phyloP scores from a whole-genome alignment of 2,329 filamentous ascomycete genomes.

The Aulographum hederae region DNA sequence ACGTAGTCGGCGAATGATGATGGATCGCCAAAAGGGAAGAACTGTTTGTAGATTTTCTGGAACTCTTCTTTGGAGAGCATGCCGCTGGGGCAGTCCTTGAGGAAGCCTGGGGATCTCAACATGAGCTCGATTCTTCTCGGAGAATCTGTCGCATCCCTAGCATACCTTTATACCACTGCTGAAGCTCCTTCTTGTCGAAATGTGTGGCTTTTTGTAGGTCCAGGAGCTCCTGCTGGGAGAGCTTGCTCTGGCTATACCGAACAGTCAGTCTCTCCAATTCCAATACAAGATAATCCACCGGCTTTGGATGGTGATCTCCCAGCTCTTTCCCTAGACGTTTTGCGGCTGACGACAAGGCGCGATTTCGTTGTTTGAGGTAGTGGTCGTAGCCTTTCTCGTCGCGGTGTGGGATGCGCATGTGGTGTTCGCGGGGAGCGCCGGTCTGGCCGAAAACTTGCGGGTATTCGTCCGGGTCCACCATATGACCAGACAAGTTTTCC shows the following conservation, averaged over 20 bases:
- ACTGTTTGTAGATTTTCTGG: slow-evolving; percentile 98
- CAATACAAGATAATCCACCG: too few relatives aligned
- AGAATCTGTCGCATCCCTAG: slow-evolving; percentile 2
- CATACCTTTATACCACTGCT: slow-evolving; percentile 99
- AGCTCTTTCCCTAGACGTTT: too few relatives aligned
- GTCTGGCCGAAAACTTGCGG: too few relatives aligned
- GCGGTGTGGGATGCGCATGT: too few relatives aligned
- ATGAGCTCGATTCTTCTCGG: not conserved
- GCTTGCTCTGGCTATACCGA: slow-evolving; percentile 93
- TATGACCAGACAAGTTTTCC: too few relatives aligned
- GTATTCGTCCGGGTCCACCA: too few relatives aligned
- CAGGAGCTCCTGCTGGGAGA: slow-evolving; percentile 85
- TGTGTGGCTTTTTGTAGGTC: slow-evolving; percentile 95
- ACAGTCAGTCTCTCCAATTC: too few relatives aligned
- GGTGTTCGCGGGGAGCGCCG: too few relatives aligned
- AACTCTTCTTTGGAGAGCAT: slow-evolving; percentile 97
- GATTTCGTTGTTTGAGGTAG: too few relatives aligned
- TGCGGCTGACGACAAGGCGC: too few relatives aligned
- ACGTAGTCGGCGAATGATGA: slow-evolving; percentile 97
- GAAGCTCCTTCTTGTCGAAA: slow-evolving; percentile 98
- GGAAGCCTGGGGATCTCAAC: slow-evolving; percentile 47
- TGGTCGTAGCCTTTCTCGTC: too few relatives aligned
- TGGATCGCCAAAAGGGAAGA: slow-evolving; percentile 96
- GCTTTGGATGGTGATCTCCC: too few relatives aligned
- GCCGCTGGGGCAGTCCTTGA: slow-evolving; percentile 94